Base-by-base conservation (phyloP, 805 yeast species). In the Candida golubevii region DNA sequence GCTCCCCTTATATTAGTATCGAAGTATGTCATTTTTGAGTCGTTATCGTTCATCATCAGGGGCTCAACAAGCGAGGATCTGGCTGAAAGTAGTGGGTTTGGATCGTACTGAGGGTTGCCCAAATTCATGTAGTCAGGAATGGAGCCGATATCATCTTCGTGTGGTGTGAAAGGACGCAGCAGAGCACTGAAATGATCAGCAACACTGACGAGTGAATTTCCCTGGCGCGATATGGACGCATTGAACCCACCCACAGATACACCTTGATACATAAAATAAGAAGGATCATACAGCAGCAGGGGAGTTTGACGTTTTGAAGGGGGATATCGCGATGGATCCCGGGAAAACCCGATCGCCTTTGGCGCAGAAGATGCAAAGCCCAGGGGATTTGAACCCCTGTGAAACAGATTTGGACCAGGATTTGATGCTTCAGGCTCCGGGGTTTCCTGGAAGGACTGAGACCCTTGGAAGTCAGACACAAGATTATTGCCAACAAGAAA, bases 191-290 rank as follows among this genome's bases (percentile, higher is more conserved):
- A 54, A 38, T 58, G 60, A 39, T 66, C 71, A 1, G 65, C 65
- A 26, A 66, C 58, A 37, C 66, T 62, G 10, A 62, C 56, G 8
- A 63, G 44, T 13, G 71, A 65, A 30, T 53, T 50, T 15, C 63
- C 63, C 27, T 63, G 61, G 13, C 65, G 42, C 14, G 41, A 26
- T n/a, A 52, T 27, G 1, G 54, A 39, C 10, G 50, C 47, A 47
- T 35, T 47, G 30, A 46, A 46, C 9, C 44, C 35, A 6, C 50
- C 35, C 2, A 45, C 43, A 8, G 49, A 44, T 4, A 45, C 53
- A 0, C 35, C 47, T 2, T 49, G 52, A 33, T 49, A 46, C 28
- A 42, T 33, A 33, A 47, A 42, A 12, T 44, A 42, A 9, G 49
- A 42, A 11, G 54, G 50, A 9, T 50, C 54, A 37, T 46, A 48